Evolutionary conservation across 345 rosid species (phyloP).

Genomic region (Gossypium rotundifolium): DNA sequence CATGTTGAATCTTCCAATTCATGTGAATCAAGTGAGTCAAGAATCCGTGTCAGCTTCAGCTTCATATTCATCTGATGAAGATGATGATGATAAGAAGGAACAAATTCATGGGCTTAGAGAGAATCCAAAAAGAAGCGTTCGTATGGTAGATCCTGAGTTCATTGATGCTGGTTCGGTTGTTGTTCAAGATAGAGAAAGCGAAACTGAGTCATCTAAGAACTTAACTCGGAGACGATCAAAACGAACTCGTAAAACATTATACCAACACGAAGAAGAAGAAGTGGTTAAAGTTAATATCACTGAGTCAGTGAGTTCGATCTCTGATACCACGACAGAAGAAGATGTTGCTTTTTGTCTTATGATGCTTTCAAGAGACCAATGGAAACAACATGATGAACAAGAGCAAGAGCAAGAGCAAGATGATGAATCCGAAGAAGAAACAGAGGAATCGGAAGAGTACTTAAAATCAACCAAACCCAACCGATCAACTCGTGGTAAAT

Average conservation of each 20-base stretch:
- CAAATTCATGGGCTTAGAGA: slow-evolving; percentile 41
- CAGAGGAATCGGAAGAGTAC: slow-evolving; percentile 37
- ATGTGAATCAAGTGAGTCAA: slow-evolving; percentile 29
- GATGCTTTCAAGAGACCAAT: slow-evolving; percentile 81
- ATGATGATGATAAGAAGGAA: slow-evolving; percentile 25
- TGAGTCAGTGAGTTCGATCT: slow-evolving; percentile 71
- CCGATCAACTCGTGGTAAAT: slow-evolving; percentile 38
- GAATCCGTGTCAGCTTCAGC: slow-evolving; percentile 40
- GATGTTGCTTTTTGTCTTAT: slow-evolving; percentile 90
- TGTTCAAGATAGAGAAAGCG: slow-evolving; percentile 70
- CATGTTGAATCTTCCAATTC: slow-evolving; percentile 45
- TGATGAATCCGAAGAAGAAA: slow-evolving; percentile 25
- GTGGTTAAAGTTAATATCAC: slow-evolving; percentile 11
- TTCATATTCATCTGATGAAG: slow-evolving; percentile 28
- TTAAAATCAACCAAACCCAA: slow-evolving; percentile 23
- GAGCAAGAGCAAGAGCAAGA: slow-evolving; percentile 16
- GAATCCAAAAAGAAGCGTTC: slow-evolving; percentile 47
- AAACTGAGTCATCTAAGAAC: slow-evolving; percentile 68
- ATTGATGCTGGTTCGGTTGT: slow-evolving; percentile 45
- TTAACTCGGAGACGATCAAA: slow-evolving; percentile 66
- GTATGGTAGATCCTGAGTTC: slow-evolving; percentile 63
- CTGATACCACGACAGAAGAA: slow-evolving; percentile 73
- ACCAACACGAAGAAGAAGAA: slow-evolving; percentile 19
- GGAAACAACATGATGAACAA: slow-evolving; percentile 32
- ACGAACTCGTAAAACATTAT: slow-evolving; percentile 35